These are phyloP conservation scores for Phyllostachys edulis DNA, from an alignment of 176 grass and related monocot genomes.

Conservation along the genomic window DNA sequence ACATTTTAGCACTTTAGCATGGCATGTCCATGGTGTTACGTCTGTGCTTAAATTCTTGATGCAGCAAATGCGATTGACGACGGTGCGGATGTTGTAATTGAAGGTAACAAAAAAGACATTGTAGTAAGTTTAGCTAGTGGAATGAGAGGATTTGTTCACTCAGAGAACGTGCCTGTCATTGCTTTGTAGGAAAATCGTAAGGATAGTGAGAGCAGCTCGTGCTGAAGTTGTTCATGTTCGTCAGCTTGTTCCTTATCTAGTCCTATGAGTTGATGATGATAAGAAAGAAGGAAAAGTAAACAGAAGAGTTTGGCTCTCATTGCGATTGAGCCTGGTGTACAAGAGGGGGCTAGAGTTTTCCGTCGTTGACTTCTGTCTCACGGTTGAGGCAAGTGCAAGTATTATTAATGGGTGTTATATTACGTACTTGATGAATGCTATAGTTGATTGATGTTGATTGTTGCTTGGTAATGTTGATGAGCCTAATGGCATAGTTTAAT, in stretches of 20 bases:
- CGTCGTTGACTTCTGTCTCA: too few species aligned
- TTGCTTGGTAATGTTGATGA: too few species aligned
- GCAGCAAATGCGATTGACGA: too few species aligned
- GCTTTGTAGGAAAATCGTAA: conserved; percentile 34
- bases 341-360: too few species aligned
- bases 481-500: too few species aligned
- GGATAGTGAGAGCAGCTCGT: conserved; percentile 61
- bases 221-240: conserved; percentile 69
- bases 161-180: conserved; percentile 66
- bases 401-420: too few species aligned
- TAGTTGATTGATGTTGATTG: too few species aligned
- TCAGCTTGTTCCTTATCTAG: conserved; percentile 82
- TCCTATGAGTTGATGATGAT: conserved; percentile 76
- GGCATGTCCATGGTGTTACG: not conserved
- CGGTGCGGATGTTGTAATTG: conserved; percentile 77
- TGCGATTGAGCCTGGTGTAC: conserved; percentile 73
- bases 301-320: conserved; percentile 77
- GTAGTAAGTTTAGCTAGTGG: conserved; percentile 86
- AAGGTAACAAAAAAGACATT: conserved; percentile 87
- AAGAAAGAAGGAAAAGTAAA: conserved; percentile 85
- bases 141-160: conserved; percentile 83
- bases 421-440: too few species aligned
- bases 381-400: too few species aligned
- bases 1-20: not conserved
- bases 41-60: too few species aligned